Conservation (phyloP, 129 eudicot species). For the Lactuca saligna region DNA sequence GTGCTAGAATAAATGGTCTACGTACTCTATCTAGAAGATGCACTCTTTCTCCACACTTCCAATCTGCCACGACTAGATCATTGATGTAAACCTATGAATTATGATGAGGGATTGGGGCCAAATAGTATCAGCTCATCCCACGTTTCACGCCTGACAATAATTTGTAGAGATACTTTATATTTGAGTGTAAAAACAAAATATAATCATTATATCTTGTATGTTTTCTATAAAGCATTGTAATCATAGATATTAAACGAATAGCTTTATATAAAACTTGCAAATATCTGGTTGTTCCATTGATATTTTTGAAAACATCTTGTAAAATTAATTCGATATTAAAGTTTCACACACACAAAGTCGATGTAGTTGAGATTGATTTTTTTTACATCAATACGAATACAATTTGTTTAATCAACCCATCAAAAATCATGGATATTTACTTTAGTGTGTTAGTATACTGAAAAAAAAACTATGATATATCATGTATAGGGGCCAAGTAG, state of each 20-base stretch:
- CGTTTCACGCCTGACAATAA: conserved; percentile 17
- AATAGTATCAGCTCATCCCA: conserved; percentile 28
- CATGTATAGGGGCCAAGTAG: no score
- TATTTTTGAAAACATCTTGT: background rate
- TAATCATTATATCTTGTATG: background rate
- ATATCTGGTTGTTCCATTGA: background rate
- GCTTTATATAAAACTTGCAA: background rate
- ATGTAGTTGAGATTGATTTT: no score
- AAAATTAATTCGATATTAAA: no score
- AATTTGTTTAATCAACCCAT: no score
- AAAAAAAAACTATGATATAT: no score
- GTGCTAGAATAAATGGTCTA: background rate
- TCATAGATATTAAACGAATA: no score
- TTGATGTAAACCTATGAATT: conserved; percentile 24
- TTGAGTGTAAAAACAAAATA: background rate
- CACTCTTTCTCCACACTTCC: conserved; percentile 27
- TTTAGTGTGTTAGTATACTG: no score
- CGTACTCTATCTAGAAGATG: background rate
- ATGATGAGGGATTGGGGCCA: conserved; percentile 27
- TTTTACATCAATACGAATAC: no score
- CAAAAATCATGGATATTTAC: no score
- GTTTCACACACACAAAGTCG: background rate
- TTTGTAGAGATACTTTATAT: conserved; percentile 6
- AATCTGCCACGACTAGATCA: conserved; percentile 1
- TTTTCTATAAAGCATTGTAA: background rate